Evolutionary conservation across 192 early-diverging fungal genomes (phyloP).

Genomic region (Coemansia erecta): DNA sequence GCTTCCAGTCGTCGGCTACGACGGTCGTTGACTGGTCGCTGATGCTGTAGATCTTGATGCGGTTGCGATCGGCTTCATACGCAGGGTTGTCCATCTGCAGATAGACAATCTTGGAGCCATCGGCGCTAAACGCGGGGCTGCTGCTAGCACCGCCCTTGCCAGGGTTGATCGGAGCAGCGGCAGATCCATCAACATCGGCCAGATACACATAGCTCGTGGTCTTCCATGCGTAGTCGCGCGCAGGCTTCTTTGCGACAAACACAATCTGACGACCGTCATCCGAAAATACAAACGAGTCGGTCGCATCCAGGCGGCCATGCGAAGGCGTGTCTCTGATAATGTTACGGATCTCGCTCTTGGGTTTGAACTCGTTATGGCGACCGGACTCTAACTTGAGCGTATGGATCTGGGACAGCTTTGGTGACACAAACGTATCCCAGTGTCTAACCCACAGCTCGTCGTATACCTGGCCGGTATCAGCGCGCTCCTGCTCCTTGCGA

Average conservation of each 20-base stretch:
- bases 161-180: conserved; percentile 46
- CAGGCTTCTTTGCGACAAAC: conserved; percentile 69
- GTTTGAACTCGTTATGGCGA: conserved; percentile 35
- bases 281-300: conserved; percentile 62
- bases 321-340: conserved; percentile 38
- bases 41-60: conserved; percentile 60
- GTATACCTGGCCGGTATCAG: conserved; percentile 62
- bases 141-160: conserved; percentile 59
- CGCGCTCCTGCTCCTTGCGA: conserved; percentile 42
- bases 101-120: conserved; percentile 66
- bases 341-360: conserved; percentile 18
- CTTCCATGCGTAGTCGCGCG: conserved; percentile 67
- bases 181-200: conserved; percentile 54
- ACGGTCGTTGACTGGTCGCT: conserved; percentile 29
- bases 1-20: conserved; percentile 63
- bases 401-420: conserved; percentile 66
- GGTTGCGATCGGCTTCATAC: conserved; percentile 79
- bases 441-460: conserved; percentile 79
- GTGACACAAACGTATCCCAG: conserved; percentile 68
- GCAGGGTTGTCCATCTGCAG: conserved; percentile 69
- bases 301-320: conserved; percentile 56
- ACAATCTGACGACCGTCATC: conserved; percentile 63
- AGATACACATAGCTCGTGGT: conserved; percentile 73
- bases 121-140: conserved; percentile 63
- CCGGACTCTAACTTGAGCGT: conserved; percentile 39